Conservation (phyloP, 2,329 filamentous ascomycete genomes). For the Davidsoniella virescens region DNA sequence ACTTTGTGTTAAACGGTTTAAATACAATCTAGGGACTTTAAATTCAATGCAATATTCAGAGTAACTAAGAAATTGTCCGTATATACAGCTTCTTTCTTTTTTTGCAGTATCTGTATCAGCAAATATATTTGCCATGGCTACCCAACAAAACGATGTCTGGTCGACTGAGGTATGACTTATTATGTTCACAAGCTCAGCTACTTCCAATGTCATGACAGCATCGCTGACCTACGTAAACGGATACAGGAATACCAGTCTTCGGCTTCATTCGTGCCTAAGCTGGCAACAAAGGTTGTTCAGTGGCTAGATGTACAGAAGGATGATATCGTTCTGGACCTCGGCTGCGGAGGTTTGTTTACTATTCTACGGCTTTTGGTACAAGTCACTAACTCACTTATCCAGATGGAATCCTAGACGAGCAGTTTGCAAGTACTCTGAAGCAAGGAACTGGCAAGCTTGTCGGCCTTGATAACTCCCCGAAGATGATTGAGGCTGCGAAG, state of each 20-base stretch:
- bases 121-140: neutral
- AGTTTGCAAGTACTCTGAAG: slow-evolving; percentile 32
- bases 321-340: slow-evolving; percentile 44
- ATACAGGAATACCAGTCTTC: slow-evolving; percentile 40
- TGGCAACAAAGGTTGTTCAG: slow-evolving; percentile 39
- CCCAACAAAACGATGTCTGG: slow-evolving; percentile 21
- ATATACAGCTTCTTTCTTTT: neutral
- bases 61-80: too few species aligned
- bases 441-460: slow-evolving; percentile 32
- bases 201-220: neutral
- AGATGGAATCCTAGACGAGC: slow-evolving; percentile 43
- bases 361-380: neutral
- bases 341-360: slow-evolving; percentile 38
- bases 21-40: neutral
- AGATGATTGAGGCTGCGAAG: slow-evolving; percentile 40
- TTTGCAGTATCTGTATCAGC: neutral
- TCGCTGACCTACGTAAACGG: neutral
- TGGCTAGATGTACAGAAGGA: slow-evolving; percentile 43
- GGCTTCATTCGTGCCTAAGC: slow-evolving; percentile 47
- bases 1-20: neutral
- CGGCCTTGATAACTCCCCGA: slow-evolving; percentile 40
- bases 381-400: slow-evolving; percentile 7
- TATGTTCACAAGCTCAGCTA: neutral
- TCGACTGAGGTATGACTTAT: slow-evolving; percentile 22
- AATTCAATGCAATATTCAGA: neutral